Evolutionary conservation across 495 filamentous ascomycete species (phyloP), one percentile per base, ranked within the genome.

Genomic region (Trichoderma parareesei): DNA sequence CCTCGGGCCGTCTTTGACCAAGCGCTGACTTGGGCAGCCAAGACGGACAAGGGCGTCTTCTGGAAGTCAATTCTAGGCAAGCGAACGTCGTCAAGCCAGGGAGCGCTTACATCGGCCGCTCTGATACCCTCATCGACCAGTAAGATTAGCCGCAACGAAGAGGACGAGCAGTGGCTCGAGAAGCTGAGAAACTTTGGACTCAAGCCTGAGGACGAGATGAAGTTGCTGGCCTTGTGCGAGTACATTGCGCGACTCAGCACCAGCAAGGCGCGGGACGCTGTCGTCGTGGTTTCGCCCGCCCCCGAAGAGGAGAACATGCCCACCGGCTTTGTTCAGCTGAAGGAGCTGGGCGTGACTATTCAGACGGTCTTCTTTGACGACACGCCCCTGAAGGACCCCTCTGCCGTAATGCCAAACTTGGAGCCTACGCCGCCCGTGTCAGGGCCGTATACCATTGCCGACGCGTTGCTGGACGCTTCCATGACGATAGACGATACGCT

Each of bases 321-420:
- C 60, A 92, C 89, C 67, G 84, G 79, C 48, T 85, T 93, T 5
- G 82, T 96, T 55, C 76, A 83, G 2, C 76, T 98, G 13, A 85
- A 87, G 64, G 84, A 83, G 61, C 74, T 94, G 43, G 83, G 83
- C 2, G 84, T 97, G 59, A 89, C 86, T 5, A 87, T 88, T 11
- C 90, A 96, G 72, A 97, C 90, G 0, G 86, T 99, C 2, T 88
- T 97, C 74, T 99, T 98, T 70, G 91, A 97, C 68, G 90, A 90
- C 68, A 79, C 78, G 63, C 73, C 71, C 64, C 74, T 68, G 27
- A 77, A 64, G 48, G 73, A 66, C 8, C 70, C 71, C 0, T 4
- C 53, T 37, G 53, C 53, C 11, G 53, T 14, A 14, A 9, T 57
- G 20, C 53, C 53, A 14, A 59, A 65, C 18, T 48, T 55, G 5